A percentile compares a stretch with the other conserved stretches of the same genome.
phyloP scores from a whole-genome alignment of 345 rosid species.

The Gossypium herbaceum region DNA sequence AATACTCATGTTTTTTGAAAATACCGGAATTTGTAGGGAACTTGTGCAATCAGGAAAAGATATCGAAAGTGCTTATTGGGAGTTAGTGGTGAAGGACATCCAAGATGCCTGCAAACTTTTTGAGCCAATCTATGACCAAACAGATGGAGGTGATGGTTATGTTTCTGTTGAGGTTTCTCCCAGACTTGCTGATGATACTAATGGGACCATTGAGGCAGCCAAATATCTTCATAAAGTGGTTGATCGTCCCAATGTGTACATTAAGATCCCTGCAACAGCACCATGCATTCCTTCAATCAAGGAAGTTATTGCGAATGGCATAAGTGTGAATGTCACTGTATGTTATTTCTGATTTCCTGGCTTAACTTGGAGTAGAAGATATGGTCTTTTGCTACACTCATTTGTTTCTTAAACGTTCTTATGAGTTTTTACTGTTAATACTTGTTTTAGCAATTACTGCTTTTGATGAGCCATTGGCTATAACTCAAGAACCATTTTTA shows the following conservation, averaged over 20 bases:
- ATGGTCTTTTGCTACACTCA: background rate
- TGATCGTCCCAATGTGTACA: conserved; percentile 78
- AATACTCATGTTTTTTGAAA: background rate
- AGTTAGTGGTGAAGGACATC: conserved; percentile 93
- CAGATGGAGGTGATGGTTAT: conserved; percentile 91
- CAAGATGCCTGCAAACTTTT: conserved; percentile 97
- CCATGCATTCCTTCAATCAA: conserved; percentile 75
- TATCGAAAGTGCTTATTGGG: conserved; percentile 93
- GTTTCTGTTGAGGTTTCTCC: conserved; percentile 99
- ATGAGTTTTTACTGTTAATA: background rate
- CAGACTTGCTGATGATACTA: conserved; percentile 83
- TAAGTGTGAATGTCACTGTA: conserved; percentile 95
- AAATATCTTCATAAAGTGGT: conserved; percentile 82
- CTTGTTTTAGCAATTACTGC: background rate
- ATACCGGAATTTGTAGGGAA: conserved; percentile 45
- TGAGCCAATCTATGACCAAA: conserved; percentile 86
- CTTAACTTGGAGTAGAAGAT: background rate
- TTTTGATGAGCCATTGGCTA: background rate
- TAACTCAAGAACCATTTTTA: too few relatives aligned
- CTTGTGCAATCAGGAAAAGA: conserved; percentile 87
- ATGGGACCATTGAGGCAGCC: conserved; percentile 86
- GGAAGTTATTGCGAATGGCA: conserved; percentile 83
- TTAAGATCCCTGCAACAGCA: conserved; percentile 95
- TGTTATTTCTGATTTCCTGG: conserved; percentile 25
- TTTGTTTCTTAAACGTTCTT: background rate